Base-by-base conservation (phyloP, 768 basidiomycete genomes). In the Pluteus cervinus region DNA sequence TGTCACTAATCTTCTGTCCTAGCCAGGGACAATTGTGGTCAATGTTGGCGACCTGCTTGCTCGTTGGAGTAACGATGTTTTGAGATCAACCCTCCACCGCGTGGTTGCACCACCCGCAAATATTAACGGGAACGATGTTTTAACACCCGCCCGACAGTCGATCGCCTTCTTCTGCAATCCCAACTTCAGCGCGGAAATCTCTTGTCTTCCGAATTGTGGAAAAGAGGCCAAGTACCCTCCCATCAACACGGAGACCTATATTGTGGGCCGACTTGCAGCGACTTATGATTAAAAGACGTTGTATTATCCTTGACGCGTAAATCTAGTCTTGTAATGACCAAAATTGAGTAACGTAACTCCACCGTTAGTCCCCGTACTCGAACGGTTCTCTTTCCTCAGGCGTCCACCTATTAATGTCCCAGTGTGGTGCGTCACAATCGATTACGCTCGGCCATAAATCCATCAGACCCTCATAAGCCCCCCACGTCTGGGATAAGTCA, bases 11-110 rank as follows among this genome's bases (percentile, higher is more conserved):
- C n/a, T 30, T 21, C 23, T 9, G 29, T 29, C 23, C 3, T 49
- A 89, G 84, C 79, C 83, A 10, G 85, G 73, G 10, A 86, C 87
- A 2, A 82, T 89, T 36, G 81, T 91, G 21, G 71, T 91, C 25
- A 91, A 90, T 47, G 79, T 82, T 6, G 88, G 83, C 3, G 87
- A 91, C 53, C 68, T 90, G 17, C 64, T 90, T 9, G 73, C 81
- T 3, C 79, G 87, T 34, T 90, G 86, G 87, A 85, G 82, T 48
- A 89, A 89, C 54, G 81, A 86, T 54, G 66, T 79, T 15, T 62
- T 90, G 30, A 75, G 80, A 15, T 86, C 86, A 29, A 89, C 88
- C 3, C 69, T 88, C 12, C 88, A 89, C 56, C 77, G 83, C 11
- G 88, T 91, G 15, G 87, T 89, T 5, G 79, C 81, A 4, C 86